Base-by-base conservation (phyloP, 2,329 filamentous ascomycete genomes). In the Bipolaris cookei region DNA sequence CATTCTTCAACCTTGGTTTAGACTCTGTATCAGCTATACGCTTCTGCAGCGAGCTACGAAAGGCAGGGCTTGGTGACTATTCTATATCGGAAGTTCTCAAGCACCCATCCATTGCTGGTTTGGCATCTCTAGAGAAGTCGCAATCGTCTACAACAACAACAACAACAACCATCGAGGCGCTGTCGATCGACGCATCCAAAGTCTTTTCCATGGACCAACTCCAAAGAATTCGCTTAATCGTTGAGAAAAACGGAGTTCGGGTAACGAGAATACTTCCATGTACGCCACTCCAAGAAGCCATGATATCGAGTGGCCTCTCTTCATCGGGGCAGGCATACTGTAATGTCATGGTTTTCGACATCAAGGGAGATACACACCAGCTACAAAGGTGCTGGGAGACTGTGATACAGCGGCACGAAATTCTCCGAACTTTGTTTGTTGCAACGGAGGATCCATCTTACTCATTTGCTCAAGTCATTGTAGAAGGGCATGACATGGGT, bases 281-380 rank as follows among this genome's bases (percentile, higher is more conserved):
- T 70, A 96, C 92, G 1, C 90, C 92, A 0, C 78, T 97, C 0
- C 93, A 97, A 73, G 90, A 96, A 77, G 90, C 89, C 0, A 97
- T 97, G 92, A 80, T 97, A 0, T 88, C 87, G 2, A 84, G 86
- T 7, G 77, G 77, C 23, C 64, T 73, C 3, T 77, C 77, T 66
- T 79, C 60, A 2, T 75, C 75, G 1, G 73, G 78, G 10, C 76
- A 77, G 1, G 81, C 86, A 1, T 97, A 97, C 71, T 86, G 84
- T 67, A 97, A 96, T 71, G 85, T 84, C 45, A 86, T 91, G 54
- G 75, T 88, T 0, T 84, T 96, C 59, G 80, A 82, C 5, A 70
- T 96, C 6, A 76, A 75, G 4, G 79, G 81, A 1, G 75, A 86
- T 32, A 56, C 84, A 0, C 64, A 76, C 0, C 75, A 67, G 0